Conservation (phyloP, 495 filamentous ascomycete species). For the Aspergillus haitiensis region DNA sequence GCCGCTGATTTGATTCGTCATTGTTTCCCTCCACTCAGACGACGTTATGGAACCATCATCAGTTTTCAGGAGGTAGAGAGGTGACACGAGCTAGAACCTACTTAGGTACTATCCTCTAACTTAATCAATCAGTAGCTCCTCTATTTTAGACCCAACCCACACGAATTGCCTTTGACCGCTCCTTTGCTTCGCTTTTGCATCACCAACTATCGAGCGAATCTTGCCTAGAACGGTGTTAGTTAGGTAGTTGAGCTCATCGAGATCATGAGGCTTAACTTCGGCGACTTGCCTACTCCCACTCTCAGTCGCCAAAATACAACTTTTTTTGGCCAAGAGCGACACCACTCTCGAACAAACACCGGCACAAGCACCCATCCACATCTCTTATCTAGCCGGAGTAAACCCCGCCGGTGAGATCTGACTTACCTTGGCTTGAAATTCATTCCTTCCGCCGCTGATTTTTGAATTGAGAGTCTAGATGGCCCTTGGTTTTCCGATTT, state of each 20-base stretch:
- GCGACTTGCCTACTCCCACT: slow-evolving; percentile 39
- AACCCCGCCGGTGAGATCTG: slow-evolving; percentile 52
- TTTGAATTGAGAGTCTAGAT: slow-evolving; percentile 39
- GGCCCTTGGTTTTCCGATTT: slow-evolving; percentile 73
- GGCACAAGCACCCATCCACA: slow-evolving; percentile 38
- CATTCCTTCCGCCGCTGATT: background rate
- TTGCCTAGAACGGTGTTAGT: background rate
- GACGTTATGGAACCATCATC: background rate
- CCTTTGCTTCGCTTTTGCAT: background rate
- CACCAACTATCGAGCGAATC: slow-evolving; percentile 1
- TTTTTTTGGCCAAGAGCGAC: slow-evolving; percentile 24
- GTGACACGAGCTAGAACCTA: background rate
- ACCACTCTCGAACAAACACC: slow-evolving; percentile 32
- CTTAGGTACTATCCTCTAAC: background rate
- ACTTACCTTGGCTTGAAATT: background rate
- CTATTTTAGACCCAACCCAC: background rate
- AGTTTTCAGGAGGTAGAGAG: background rate
- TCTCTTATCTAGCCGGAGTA: slow-evolving; percentile 50
- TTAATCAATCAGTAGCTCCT: background rate
- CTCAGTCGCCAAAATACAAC: slow-evolving; percentile 40
- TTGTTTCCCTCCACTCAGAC: background rate
- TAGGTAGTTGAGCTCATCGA: background rate
- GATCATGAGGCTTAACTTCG: slow-evolving; percentile 40
- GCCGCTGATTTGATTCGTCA: slow-evolving; percentile 8
- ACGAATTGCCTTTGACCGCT: background rate